These are phyloP conservation scores for Strigomonas culicis DNA, from an alignment of 208 protist species.

Conservation along the genomic window DNA sequence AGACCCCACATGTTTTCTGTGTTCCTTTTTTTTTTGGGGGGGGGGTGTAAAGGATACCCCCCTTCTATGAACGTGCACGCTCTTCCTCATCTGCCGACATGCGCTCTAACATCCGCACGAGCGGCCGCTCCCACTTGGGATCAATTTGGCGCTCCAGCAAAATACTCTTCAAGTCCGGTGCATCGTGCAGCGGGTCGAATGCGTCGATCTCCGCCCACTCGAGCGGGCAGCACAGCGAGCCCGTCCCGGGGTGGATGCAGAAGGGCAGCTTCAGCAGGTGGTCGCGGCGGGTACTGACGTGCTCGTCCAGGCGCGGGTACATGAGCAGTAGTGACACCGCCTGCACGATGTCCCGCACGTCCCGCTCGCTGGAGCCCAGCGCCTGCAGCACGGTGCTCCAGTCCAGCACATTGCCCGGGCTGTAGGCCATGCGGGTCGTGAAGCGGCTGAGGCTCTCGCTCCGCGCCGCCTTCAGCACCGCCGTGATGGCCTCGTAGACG, in stretches of 20 bases:
- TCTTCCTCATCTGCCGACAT: conserved; percentile 67
- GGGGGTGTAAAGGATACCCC: no score
- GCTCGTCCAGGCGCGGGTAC: conserved; percentile 97
- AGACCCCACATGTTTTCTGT: background rate
- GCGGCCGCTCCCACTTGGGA: conserved; percentile 51
- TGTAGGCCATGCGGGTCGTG: conserved; percentile 44
- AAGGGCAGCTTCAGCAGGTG: conserved; percentile 99
- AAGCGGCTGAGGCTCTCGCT: conserved; percentile 59
- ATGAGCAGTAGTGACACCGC: conserved; percentile 74
- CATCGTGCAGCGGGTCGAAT: conserved; percentile 67
- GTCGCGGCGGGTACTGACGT: conserved; percentile 95
- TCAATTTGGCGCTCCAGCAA: conserved; percentile 64
- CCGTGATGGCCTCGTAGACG: conserved; percentile 60
- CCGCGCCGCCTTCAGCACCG: conserved; percentile 68
- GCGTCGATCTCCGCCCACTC: conserved; percentile 51
- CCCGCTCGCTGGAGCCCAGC: conserved; percentile 36
- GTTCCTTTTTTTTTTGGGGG: conserved; percentile 1
- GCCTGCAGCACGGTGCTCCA: conserved; percentile 39
- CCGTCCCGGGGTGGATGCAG: conserved; percentile 95
- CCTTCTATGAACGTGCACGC: conserved; percentile 2
- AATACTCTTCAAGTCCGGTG: conserved; percentile 70
- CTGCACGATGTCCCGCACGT: conserved; percentile 46
- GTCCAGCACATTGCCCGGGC: conserved; percentile 59
- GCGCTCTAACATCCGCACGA: conserved; percentile 55
- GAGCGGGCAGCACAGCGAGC: conserved; percentile 81